phyloP scores from a whole-genome alignment of 2,329 filamentous ascomycete species.

The Uncinocarpus reesii region DNA sequence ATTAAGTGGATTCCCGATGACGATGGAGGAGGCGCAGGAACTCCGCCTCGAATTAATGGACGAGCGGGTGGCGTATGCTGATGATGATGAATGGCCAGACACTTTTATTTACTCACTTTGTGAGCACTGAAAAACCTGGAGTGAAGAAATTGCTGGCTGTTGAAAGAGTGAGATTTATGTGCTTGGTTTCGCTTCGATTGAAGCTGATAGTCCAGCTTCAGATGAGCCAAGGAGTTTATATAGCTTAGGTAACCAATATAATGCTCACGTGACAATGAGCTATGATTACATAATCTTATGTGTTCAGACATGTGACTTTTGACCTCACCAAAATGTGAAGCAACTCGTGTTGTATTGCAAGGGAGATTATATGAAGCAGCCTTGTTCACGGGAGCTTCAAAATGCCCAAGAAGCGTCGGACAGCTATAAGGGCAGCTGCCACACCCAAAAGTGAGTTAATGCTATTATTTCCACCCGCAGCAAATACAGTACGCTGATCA shows the following conservation, averaged over 20 bases:
- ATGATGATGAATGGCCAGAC: neutral
- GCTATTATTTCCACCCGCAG: neutral
- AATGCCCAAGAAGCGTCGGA: slow-evolving; percentile 39
- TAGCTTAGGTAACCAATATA: no score
- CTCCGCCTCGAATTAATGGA: slow-evolving; percentile 17
- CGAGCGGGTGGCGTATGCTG: slow-evolving; percentile 11
- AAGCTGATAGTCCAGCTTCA: no score
- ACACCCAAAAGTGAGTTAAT: slow-evolving; percentile 22
- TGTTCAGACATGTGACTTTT: neutral
- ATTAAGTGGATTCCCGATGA: slow-evolving; percentile 5
- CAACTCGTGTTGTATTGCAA: no score
- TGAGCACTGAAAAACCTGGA: slow-evolving; percentile 13
- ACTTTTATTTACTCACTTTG: slow-evolving; percentile 11
- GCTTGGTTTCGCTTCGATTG: no score
- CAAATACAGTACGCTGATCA: neutral
- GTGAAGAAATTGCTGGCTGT: no score
- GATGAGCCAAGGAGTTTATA: no score
- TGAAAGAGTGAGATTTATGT: no score
- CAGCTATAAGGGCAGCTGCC: slow-evolving; percentile 36
- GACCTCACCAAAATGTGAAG: no score
- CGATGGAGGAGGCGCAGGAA: slow-evolving; percentile 15
- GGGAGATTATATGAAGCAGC: neutral
- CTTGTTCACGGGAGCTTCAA: neutral
- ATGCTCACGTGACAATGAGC: no score
- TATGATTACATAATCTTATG: no score